Percentiles rank a stretch among this genome's conserved stretches.
Evolutionary conservation across 176 grass and related monocot genomes (phyloP).

Genomic region (Panicum miliaceum): DNA sequence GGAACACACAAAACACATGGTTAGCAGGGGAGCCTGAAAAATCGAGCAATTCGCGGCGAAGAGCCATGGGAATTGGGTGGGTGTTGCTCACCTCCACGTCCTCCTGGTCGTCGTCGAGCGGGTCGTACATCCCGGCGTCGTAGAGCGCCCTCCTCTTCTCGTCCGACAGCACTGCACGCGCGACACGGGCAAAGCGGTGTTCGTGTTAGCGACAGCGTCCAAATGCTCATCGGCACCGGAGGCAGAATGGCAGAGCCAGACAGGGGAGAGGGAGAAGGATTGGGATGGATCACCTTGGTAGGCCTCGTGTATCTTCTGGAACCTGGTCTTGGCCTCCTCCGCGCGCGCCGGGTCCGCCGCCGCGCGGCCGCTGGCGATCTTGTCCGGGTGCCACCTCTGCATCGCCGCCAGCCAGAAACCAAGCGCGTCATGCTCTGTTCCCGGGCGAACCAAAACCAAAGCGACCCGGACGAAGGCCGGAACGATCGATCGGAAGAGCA

Average conservation of each 20-base stretch:
- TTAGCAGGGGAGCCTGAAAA: not conserved
- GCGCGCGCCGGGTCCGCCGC: constrained; percentile 50
- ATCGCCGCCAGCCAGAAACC: not conserved
- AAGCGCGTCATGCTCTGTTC: not conserved
- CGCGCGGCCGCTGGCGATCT: constrained; percentile 33
- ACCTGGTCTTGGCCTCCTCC: constrained; percentile 76
- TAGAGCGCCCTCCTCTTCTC: constrained; percentile 69
- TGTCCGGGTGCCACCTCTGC: constrained; percentile 94
- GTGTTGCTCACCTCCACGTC: constrained; percentile 62
- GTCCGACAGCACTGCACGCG: constrained; percentile 72
- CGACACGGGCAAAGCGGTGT: not conserved
- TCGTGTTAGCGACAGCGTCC: not conserved
- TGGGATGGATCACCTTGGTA: constrained; percentile 61
- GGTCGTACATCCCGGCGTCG: constrained; percentile 73
- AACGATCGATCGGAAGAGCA: not conserved
- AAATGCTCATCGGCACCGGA: not conserved
- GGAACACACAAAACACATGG: not conserved
- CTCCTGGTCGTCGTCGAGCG: constrained; percentile 58
- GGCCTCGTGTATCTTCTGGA: constrained; percentile 87
- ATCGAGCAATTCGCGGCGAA: not conserved
- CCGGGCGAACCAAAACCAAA: too few relatives aligned
- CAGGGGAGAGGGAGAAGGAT: not conserved
- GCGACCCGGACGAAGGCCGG: not conserved
- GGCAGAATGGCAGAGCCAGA: not conserved
- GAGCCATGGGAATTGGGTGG: not conserved